Percentiles rank a stretch among this genome's conserved stretches.
Conservation (phyloP, 768 basidiomycete genomes). For the Piloderma croceum region DNA sequence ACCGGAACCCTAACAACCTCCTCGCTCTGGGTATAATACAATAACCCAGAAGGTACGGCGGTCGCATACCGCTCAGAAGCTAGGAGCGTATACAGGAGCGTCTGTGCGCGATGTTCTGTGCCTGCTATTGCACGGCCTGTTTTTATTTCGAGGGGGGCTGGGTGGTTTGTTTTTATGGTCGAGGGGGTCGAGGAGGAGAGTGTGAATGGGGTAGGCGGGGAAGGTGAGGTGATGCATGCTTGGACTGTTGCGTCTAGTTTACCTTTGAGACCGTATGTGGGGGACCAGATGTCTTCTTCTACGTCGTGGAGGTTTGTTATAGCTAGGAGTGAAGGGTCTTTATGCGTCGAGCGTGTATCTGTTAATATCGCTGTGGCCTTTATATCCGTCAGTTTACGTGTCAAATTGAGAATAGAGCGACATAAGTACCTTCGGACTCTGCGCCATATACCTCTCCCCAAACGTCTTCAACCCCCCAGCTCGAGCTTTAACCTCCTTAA, state of each 20-base stretch:
- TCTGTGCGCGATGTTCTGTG: conserved; percentile 96
- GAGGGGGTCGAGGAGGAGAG: conserved; percentile 11
- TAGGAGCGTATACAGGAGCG: conserved; percentile 92
- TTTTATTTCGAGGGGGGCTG: conserved; percentile 92
- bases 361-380: conserved; percentile 62
- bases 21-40: conserved; percentile 93
- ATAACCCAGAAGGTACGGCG: conserved; percentile 72
- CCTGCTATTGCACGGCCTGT: conserved; percentile 74
- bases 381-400: not conserved
- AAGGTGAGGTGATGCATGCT: conserved; percentile 51
- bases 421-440: conserved; percentile 53
- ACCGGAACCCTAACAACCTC: conserved; percentile 80
- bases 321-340: conserved; percentile 54
- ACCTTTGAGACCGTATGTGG: conserved; percentile 90
- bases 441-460: conserved; percentile 58
- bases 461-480: conserved; percentile 65
- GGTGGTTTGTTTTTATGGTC: conserved; percentile 25
- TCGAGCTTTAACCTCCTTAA: conserved; percentile 52
- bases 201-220: conserved; percentile 17
- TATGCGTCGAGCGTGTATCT: conserved; percentile 56
- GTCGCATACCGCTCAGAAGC: conserved; percentile 87
- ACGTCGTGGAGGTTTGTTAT: conserved; percentile 76
- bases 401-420: conserved; percentile 3
- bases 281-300: conserved; percentile 98
- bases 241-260: conserved; percentile 91